phyloP scores from a whole-genome alignment of 1,284 basidiomycete genomes.

The Athelia sp. region DNA sequence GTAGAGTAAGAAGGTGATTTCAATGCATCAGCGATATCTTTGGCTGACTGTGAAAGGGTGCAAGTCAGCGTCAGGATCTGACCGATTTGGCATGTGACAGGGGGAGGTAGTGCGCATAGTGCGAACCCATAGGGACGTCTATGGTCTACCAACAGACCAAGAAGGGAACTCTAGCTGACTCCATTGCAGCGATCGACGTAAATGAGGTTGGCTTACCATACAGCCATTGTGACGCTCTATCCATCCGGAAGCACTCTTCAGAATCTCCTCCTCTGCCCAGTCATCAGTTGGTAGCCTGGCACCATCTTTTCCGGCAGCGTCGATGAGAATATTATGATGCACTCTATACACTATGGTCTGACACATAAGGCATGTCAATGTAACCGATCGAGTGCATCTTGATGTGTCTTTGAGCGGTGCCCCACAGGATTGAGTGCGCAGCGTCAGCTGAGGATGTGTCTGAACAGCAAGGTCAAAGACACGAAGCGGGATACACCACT shows the following conservation, averaged over 20 bases:
- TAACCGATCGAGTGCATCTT: conserved; percentile 52
- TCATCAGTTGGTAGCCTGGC: conserved; percentile 66
- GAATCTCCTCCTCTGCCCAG: conserved; percentile 67
- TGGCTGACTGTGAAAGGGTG: conserved; percentile 37
- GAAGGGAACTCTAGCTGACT: too few species aligned
- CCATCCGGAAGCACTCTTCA: conserved; percentile 67
- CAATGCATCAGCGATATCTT: conserved; percentile 37
- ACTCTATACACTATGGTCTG: conserved; percentile 65
- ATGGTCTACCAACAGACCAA: too few species aligned
- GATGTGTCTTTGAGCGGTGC: conserved; percentile 38
- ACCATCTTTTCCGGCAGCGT: conserved; percentile 60
- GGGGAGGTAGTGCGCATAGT: not conserved
- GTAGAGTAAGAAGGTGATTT: conserved; percentile 47
- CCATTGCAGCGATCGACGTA: too few species aligned
- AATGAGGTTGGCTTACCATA: conserved; percentile 48
- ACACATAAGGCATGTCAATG: conserved; percentile 68
- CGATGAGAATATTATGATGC: conserved; percentile 49
- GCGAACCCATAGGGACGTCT: too few species aligned
- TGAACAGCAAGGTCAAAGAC: conserved; percentile 24
- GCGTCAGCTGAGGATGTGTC: conserved; percentile 67
- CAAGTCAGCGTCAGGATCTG: conserved; percentile 4
- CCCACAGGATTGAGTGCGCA: conserved; percentile 54
- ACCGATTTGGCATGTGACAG: not conserved
- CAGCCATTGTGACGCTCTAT: conserved; percentile 63
- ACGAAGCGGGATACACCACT: conserved; percentile 4